Base-by-base conservation (phyloP, 1,284 basidiomycete species). In the Somion occarium region DNA sequence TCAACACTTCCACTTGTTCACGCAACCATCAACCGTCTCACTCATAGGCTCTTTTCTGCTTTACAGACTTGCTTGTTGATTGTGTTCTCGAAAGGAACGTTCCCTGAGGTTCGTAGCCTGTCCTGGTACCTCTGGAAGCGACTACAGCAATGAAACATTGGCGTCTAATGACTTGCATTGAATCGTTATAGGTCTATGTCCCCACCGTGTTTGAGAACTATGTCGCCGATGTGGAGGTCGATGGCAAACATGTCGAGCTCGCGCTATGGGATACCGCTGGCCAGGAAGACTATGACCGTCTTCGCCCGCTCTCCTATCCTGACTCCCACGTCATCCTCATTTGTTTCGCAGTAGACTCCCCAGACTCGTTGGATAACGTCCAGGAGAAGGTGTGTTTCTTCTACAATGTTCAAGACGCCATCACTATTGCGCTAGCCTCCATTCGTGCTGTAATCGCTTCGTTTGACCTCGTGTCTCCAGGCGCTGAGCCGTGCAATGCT, bases 201-300 rank as follows among this genome's bases (percentile, higher is more conserved):
- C 85, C 86, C 22, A 88, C 85, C 56, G 85, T 88, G 42, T 89
- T 89, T 61, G 86, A 88, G 69, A 79, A 79, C 71, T 79, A 85
- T 65, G 83, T 83, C 50, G 82, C 82, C 57, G 82, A 86, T 66
- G 83, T 86, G 56, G 83, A 85, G 69, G 83, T 86, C 47, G 84
- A 86, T 59, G 83, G 82, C 57, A 87, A 87, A 69, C 80, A 85
- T 64, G 83, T 88, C 60, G 85, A 88, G 68, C 78, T 89, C 53
- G 85, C 85, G 23, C 72, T 89, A 44, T 89, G 85, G 86, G 86
- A 89, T 83, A 89, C 86, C 56, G 85, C 85, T 43, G 86, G 86
- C 53, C 86, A 88, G 69, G 86, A 88, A 63, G 73, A 74, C 64
- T 81, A 80, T 66, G 85, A 87, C 65, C 83, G 86, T 59, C 78